These are phyloP conservation scores for Geotrichum restrictum DNA, from an alignment of 1,139 yeast genomes.

Conservation along the genomic window DNA sequence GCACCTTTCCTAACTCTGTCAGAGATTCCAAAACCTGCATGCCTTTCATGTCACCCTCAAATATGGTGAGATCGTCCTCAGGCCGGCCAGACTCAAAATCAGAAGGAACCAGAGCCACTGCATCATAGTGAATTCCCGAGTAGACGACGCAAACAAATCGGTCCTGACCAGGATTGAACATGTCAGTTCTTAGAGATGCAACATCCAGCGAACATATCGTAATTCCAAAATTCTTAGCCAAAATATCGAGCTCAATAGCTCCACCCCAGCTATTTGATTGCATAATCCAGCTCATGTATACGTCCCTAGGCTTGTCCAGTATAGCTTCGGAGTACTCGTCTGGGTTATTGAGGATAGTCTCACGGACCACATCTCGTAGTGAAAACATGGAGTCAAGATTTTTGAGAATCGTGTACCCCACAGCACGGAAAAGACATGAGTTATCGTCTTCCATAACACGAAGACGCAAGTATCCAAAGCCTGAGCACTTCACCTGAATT, in stretches of 20 bases:
- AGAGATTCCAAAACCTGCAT: constrained; percentile 42
- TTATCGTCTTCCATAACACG: constrained; percentile 74
- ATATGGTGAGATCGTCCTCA: constrained; percentile 45
- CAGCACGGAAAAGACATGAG: constrained; percentile 71
- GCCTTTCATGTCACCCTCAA: constrained; percentile 36
- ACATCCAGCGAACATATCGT: constrained; percentile 64
- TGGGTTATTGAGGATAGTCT: constrained; percentile 46
- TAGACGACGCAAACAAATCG: constrained; percentile 56
- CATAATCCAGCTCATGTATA: constrained; percentile 61
- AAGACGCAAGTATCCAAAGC: constrained; percentile 41
- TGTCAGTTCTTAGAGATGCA: constrained; percentile 57
- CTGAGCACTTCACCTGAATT: constrained; percentile 14
- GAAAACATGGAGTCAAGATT: constrained; percentile 43
- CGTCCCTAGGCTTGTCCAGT: constrained; percentile 50
- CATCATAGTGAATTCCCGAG: constrained; percentile 75
- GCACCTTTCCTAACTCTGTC: constrained; percentile 42
- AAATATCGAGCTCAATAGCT: constrained; percentile 69
- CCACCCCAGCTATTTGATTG: constrained; percentile 78
- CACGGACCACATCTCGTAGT: constrained; percentile 49
- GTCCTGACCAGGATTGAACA: constrained; percentile 48
- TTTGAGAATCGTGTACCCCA: constrained; percentile 52
- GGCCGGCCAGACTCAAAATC: constrained; percentile 38
- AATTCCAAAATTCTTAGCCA: constrained; percentile 52
- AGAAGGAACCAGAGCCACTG: constrained; percentile 46
- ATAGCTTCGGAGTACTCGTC: constrained; percentile 54